These are phyloP conservation scores for Trypanosoma vivax DNA, from an alignment of 208 protist genomes.

Conservation along the genomic window DNA sequence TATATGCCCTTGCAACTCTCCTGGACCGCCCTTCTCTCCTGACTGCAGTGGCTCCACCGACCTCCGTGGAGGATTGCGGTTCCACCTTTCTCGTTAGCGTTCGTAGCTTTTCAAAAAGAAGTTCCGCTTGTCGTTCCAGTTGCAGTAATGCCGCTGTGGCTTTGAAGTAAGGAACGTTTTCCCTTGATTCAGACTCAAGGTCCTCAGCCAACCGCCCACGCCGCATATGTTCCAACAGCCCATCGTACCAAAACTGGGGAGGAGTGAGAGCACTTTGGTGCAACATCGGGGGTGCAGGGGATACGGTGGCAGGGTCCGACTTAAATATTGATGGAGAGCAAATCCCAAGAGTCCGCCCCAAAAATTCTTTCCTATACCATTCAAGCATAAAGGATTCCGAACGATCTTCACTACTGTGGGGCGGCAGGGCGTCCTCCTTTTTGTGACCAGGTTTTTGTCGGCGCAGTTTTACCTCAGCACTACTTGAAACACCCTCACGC, in stretches of 20 bases:
- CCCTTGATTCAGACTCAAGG: conserved; percentile 20
- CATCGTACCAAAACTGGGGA: conserved; percentile 30
- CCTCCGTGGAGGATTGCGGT: neutral
- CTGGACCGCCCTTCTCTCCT: neutral
- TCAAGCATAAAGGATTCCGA: conserved; percentile 1
- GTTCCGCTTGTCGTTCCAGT: conserved; percentile 16
- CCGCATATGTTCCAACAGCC: conserved; percentile 20
- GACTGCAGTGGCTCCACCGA: neutral
- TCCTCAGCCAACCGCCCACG: conserved; percentile 19
- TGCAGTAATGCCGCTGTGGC: conserved; percentile 26
- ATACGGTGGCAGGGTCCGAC: no score
- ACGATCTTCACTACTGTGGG: neutral
- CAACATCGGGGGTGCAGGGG: neutral
- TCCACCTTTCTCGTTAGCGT: conserved; percentile 1
- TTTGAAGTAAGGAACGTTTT: conserved; percentile 40
- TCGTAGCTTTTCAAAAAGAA: conserved; percentile 9
- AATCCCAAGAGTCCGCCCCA: no score
- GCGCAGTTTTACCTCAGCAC: no score
- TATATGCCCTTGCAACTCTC: neutral
- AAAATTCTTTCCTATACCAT: conserved; percentile 1
- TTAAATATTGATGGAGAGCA: no score
- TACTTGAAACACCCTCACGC: neutral
- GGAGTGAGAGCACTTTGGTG: conserved; percentile 3
- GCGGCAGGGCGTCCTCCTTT: no score
- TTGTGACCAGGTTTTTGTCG: no score